Evolutionary conservation across 1,139 yeast genomes (phyloP).

Genomic region (Sugiyamaella paludigena): DNA sequence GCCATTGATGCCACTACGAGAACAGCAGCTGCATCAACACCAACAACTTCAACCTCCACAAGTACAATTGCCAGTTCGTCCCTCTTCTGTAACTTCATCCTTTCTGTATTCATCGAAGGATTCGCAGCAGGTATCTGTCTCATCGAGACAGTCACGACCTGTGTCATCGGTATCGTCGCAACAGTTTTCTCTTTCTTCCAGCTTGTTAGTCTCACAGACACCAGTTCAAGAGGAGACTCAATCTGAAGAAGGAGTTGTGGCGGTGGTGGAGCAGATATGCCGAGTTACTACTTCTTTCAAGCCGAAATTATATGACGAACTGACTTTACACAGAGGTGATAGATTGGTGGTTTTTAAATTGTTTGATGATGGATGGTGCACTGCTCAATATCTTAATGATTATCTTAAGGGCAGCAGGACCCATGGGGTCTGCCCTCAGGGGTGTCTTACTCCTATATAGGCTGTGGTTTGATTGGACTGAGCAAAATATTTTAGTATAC

Average conservation of each 20-base stretch:
- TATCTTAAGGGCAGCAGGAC: constrained; percentile 12
- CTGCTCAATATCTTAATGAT: constrained; percentile 15
- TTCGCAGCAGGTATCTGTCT: too few relatives aligned
- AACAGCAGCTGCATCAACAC: background rate
- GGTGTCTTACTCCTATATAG: constrained; percentile 15
- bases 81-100: background rate
- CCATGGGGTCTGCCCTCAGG: constrained; percentile 18
- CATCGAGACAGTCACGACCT: too few relatives aligned
- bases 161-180: too few relatives aligned
- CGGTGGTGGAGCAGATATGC: constrained; percentile 25
- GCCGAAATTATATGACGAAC: constrained; percentile 39
- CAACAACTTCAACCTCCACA: background rate
- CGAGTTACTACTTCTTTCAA: constrained; percentile 32
- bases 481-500: background rate
- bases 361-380: constrained; percentile 43
- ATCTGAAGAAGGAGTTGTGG: constrained; percentile 17
- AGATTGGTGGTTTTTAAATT: constrained; percentile 34
- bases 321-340: constrained; percentile 35
- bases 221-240: background rate
- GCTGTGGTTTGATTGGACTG: too few relatives aligned
- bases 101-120: background rate
- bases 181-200: too few relatives aligned
- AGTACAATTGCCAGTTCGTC: background rate
- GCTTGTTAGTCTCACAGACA: background rate
- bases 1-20: background rate